Conservation (phyloP, 768 basidiomycete species). For the Tephrocybe sp. region DNA sequence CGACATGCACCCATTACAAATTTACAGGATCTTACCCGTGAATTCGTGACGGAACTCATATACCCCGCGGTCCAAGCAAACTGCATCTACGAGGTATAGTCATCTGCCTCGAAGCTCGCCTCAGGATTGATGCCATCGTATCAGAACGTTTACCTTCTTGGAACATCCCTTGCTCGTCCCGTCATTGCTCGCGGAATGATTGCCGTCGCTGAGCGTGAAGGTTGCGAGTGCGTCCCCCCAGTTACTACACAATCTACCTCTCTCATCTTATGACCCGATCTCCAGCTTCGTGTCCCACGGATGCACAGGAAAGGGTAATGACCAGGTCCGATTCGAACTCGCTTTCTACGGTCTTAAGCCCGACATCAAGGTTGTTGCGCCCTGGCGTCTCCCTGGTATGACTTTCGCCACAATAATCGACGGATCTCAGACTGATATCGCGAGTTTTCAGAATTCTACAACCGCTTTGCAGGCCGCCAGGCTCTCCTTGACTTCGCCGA, state of each 20-base stretch:
- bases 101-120: constrained; percentile 1
- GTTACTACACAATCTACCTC: not conserved
- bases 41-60: constrained; percentile 95
- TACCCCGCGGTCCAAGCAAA: constrained; percentile 99
- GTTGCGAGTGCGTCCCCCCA: constrained; percentile 80
- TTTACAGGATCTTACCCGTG: constrained; percentile 83
- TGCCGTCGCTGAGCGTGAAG: constrained; percentile 82
- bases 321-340: constrained; percentile 98
- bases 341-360: constrained; percentile 99
- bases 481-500: constrained; percentile 91
- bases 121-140: constrained; percentile 5
- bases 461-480: constrained; percentile 94
- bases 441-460: constrained; percentile 76
- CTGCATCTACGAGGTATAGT: constrained; percentile 90
- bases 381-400: constrained; percentile 93
- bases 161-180: constrained; percentile 96
- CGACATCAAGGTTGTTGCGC: constrained; percentile 98
- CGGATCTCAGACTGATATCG: not conserved
- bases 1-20: not conserved
- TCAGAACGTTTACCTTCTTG: constrained; percentile 94
- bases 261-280: not conserved
- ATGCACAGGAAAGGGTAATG: constrained; percentile 99
- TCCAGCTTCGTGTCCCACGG: constrained; percentile 92
- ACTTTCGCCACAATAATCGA: not conserved
- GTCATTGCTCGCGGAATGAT: constrained; percentile 99